phyloP scores from a whole-genome alignment of 1,139 yeast species.

The Lodderomyces orthopsilosis region DNA sequence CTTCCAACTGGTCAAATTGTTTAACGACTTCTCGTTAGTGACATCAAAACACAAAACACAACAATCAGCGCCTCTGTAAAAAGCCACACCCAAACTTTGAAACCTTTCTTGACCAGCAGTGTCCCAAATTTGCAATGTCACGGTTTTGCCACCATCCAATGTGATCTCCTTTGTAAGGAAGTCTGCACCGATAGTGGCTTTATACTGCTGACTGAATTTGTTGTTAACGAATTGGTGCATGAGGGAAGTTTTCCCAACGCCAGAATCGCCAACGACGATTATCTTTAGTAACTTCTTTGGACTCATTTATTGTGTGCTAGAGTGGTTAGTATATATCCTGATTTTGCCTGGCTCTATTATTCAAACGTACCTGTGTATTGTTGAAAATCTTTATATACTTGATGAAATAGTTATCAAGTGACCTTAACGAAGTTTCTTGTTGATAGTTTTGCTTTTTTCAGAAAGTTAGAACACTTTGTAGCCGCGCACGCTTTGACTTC shows the following conservation, averaged over 20 bases:
- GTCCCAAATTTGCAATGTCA: constrained; percentile 93
- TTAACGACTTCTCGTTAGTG: constrained; percentile 88
- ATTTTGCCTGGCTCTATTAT: too few relatives aligned
- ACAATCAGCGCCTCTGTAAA: constrained; percentile 97
- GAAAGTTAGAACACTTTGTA: too few relatives aligned
- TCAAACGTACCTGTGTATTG: too few relatives aligned
- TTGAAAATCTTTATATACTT: too few relatives aligned
- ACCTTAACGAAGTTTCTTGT: too few relatives aligned
- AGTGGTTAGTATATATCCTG: too few relatives aligned
- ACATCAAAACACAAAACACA: constrained; percentile 96
- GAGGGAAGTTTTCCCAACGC: constrained; percentile 95
- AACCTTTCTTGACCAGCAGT: constrained; percentile 99
- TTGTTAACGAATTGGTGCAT: constrained; percentile 96
- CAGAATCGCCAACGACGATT: constrained; percentile 93
- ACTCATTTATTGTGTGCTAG: background rate
- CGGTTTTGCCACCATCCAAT: constrained; percentile 73
- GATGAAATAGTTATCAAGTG: too few relatives aligned
- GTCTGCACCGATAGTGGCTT: constrained; percentile 98
- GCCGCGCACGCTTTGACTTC: too few relatives aligned
- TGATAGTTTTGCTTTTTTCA: too few relatives aligned
- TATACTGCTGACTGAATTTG: constrained; percentile 92
- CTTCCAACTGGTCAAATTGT: constrained; percentile 86
- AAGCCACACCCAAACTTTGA: constrained; percentile 95
- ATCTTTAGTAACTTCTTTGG: constrained; percentile 87
- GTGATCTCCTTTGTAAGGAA: constrained; percentile 87